Percentiles rank a stretch among this genome's conserved stretches.
Conservation (phyloP, 2,329 filamentous ascomycete genomes). For the Stachybotrys chlorohalonatus region DNA sequence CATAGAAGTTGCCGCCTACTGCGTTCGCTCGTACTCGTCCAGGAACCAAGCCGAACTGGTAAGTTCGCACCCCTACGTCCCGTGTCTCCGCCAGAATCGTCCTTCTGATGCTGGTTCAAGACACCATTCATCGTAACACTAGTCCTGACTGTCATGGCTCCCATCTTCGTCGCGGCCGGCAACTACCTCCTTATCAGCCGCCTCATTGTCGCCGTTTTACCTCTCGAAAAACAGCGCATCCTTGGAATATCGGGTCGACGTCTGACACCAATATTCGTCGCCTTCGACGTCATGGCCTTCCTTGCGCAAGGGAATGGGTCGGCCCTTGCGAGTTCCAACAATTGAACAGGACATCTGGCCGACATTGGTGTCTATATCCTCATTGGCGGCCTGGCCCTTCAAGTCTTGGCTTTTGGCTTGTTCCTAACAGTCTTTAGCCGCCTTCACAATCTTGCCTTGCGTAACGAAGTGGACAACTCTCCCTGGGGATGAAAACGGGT, state of each 20-base stretch:
- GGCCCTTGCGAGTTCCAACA: conserved; percentile 28
- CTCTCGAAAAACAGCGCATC: conserved; percentile 20
- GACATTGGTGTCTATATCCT: conserved; percentile 29
- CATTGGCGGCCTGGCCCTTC: conserved; percentile 30
- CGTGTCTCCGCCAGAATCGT: too few species aligned
- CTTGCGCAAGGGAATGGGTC: conserved; percentile 35
- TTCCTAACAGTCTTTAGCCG: conserved; percentile 29
- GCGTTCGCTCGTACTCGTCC: conserved; percentile 25
- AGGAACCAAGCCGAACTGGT: conserved; percentile 24
- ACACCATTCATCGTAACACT: conserved; percentile 27
- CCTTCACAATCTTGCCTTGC: conserved; percentile 24
- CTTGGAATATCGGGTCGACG: conserved; percentile 25
- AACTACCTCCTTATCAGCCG: conserved; percentile 43
- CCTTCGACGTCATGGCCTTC: conserved; percentile 33
- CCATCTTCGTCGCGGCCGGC: conserved; percentile 38
- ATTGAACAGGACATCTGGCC: conserved; percentile 31
- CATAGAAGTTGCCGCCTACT: conserved; percentile 33
- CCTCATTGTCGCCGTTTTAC: conserved; percentile 28
- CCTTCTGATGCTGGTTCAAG: conserved; percentile 5
- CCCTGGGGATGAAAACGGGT: conserved; percentile 27
- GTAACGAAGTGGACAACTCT: conserved; percentile 12
- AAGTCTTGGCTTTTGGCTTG: conserved; percentile 28
- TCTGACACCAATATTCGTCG: conserved; percentile 36
- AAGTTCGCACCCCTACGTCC: conserved; percentile 3
- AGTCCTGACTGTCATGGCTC: conserved; percentile 37